Evolutionary conservation across 495 filamentous ascomycete species (phyloP).

Genomic region (Chaetomium tenue): DNA sequence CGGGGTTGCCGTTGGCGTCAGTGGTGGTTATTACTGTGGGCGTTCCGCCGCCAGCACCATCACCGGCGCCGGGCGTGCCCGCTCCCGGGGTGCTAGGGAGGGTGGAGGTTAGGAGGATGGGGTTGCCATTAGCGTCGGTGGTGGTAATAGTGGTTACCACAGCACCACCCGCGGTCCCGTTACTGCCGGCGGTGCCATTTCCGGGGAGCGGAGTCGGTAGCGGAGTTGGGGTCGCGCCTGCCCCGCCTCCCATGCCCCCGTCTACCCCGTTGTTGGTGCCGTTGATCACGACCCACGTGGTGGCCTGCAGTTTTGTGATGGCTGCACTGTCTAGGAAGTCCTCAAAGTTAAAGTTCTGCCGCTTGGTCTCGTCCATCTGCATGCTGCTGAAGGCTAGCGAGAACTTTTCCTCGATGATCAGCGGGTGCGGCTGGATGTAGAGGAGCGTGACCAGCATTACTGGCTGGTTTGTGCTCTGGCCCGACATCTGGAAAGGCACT

Average conservation of each 20-base stretch:
- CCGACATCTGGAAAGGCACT: conserved; percentile 22
- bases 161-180: background rate
- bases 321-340: conserved; percentile 20
- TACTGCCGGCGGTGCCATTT: conserved; percentile 10
- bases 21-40: background rate
- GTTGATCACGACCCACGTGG: conserved; percentile 19
- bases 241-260: background rate
- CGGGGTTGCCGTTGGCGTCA: background rate
- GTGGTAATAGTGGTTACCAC: conserved; percentile 21
- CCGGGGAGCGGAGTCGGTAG: conserved; percentile 4
- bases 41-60: background rate
- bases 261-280: conserved; percentile 8
- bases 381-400: conserved; percentile 18
- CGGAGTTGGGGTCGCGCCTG: background rate
- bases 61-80: background rate
- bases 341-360: conserved; percentile 23
- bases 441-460: conserved; percentile 24
- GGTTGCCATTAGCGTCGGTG: conserved; percentile 8
- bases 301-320: conserved; percentile 11
- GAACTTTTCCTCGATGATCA: conserved; percentile 21
- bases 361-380: conserved; percentile 5
- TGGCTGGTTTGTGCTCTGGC: conserved; percentile 1
- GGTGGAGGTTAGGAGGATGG: background rate
- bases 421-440: conserved; percentile 26
- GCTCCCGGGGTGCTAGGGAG: background rate